Conservation (phyloP, 768 basidiomycete species). For the Suillus luteus region DNA sequence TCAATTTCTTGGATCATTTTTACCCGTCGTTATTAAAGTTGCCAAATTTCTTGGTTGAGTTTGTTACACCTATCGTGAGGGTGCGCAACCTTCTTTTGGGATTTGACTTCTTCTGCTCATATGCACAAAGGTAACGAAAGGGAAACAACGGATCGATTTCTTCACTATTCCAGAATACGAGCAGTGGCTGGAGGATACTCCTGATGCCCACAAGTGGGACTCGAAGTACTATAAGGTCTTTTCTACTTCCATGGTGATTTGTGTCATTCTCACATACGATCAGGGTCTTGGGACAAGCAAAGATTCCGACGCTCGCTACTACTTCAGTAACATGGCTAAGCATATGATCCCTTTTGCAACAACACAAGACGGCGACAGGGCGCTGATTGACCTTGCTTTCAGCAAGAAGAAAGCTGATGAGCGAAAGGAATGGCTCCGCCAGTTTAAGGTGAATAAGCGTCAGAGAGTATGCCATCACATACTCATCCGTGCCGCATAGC, state of each 20-base stretch:
- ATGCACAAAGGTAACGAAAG: conserved; percentile 65
- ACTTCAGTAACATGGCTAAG: conserved; percentile 89
- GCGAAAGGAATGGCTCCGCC: conserved; percentile 96
- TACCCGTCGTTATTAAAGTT: conserved; percentile 92
- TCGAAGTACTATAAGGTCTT: conserved; percentile 97
- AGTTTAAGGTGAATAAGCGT: conserved; percentile 71
- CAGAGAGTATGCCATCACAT: neutral
- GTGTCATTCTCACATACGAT: conserved; percentile 5
- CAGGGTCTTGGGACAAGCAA: conserved; percentile 96
- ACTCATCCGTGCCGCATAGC: conserved; percentile 44
- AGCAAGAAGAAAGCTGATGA: conserved; percentile 99
- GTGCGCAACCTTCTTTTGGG: conserved; percentile 43
- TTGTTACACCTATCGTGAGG: conserved; percentile 97
- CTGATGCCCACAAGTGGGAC: conserved; percentile 79
- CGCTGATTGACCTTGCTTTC: conserved; percentile 95
- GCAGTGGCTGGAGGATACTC: conserved; percentile 81
- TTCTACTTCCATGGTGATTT: neutral
- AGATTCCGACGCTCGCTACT: conserved; percentile 86
- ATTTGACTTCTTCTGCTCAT: neutral
- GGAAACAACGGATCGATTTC: conserved; percentile 79
- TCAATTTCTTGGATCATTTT: conserved; percentile 97
- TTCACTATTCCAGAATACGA: conserved; percentile 98
- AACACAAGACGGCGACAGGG: conserved; percentile 78
- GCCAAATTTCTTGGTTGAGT: conserved; percentile 93
- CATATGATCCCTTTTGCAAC: conserved; percentile 93